Conservation (phyloP, 2,329 filamentous ascomycete genomes). For the Microcyclospora pomicola region DNA sequence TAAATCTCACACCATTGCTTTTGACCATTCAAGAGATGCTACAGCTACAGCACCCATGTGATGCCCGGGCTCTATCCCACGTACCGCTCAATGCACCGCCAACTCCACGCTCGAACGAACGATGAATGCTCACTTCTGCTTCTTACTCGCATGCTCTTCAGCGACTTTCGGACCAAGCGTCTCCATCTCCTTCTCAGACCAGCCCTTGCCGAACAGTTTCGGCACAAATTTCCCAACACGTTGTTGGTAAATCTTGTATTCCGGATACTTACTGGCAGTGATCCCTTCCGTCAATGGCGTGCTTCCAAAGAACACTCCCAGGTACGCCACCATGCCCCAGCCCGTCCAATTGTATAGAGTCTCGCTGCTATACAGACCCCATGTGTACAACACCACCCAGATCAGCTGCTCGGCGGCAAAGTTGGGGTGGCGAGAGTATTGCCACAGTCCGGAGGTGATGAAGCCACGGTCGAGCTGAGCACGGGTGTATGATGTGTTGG, state of each 20-base stretch:
- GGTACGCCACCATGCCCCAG: conserved; percentile 52
- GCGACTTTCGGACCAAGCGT: conserved; percentile 7
- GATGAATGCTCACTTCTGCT: not conserved
- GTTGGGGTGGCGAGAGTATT: conserved; percentile 83
- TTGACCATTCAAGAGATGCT: too few species aligned
- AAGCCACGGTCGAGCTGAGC: conserved; percentile 84
- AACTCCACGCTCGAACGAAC: too few species aligned
- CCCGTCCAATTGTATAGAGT: conserved; percentile 67
- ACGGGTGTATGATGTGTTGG: conserved; percentile 33
- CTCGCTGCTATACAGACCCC: conserved; percentile 63
- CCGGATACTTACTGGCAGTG: conserved; percentile 68
- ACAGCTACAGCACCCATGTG: too few species aligned
- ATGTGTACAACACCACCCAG: conserved; percentile 80
- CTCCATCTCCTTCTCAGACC: conserved; percentile 18
- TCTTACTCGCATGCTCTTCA: conserved; percentile 7
- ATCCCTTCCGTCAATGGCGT: conserved; percentile 78
- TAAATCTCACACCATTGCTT: too few species aligned
- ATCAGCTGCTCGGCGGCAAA: conserved; percentile 84
- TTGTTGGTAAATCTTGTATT: conserved; percentile 73
- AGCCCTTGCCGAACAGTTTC: conserved; percentile 23
- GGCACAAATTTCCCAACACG: conserved; percentile 77
- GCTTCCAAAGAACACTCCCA: conserved; percentile 77
- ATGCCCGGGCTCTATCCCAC: too few species aligned
- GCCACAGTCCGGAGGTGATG: conserved; percentile 70
- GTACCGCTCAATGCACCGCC: too few species aligned